Evolutionary conservation across 169 alveolate species (phyloP).

Genomic region (Eimeria praecox): DNA sequence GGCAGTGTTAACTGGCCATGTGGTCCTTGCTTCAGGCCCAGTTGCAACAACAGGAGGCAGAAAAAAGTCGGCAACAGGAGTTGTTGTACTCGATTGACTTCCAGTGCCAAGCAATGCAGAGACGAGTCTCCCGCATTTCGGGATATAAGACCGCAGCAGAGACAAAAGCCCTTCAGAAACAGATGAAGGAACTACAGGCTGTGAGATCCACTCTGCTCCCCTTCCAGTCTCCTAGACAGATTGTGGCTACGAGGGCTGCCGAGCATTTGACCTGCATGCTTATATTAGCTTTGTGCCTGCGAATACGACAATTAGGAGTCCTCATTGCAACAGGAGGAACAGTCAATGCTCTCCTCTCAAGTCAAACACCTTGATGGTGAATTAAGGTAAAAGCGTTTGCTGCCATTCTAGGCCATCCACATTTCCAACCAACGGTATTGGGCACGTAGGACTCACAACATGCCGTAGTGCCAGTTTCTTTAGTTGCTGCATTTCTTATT

Average conservation of each 20-base stretch:
- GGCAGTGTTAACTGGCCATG: background rate
- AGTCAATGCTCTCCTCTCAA: constrained; percentile 84
- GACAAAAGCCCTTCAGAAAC: constrained; percentile 90
- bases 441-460: background rate
- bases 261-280: background rate
- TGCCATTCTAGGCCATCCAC: background rate
- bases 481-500: background rate
- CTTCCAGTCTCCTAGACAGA: constrained; percentile 5
- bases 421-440: background rate
- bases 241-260: background rate
- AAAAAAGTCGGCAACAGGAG: constrained; percentile 94
- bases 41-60: constrained; percentile 93
- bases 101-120: constrained; percentile 95
- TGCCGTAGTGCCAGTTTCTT: background rate
- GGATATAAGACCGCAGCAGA: constrained; percentile 95
- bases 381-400: constrained; percentile 49
- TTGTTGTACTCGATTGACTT: constrained; percentile 95
- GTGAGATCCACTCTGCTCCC: constrained; percentile 84
- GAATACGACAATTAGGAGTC: background rate
- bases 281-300: background rate
- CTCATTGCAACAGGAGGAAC: constrained; percentile 81
- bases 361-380: constrained; percentile 82
- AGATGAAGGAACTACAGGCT: constrained; percentile 86
- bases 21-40: constrained; percentile 86
- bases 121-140: constrained; percentile 94